These are phyloP conservation scores for Harringtonia lauricola DNA, from an alignment of 2,329 filamentous ascomycete species.

Conservation along the genomic window DNA sequence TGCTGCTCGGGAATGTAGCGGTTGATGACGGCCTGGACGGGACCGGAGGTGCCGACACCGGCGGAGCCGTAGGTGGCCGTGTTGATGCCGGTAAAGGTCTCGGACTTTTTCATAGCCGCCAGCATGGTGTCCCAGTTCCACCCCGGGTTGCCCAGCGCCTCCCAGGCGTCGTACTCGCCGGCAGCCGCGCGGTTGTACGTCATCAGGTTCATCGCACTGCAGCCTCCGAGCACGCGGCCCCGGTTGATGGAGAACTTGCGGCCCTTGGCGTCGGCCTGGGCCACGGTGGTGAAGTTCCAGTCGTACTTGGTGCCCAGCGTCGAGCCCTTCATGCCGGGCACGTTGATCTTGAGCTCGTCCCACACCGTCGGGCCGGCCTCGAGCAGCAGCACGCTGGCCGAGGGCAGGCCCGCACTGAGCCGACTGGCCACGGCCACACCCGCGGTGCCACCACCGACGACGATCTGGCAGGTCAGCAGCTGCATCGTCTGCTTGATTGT, in stretches of 20 bases:
- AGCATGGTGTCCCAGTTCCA: constrained; percentile 16
- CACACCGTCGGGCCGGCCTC: constrained; percentile 18
- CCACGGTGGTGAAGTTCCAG: constrained; percentile 28
- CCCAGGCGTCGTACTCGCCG: constrained; percentile 23
- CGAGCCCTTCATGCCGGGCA: constrained; percentile 17
- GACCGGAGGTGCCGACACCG: constrained; percentile 9
- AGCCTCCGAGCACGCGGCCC: constrained; percentile 34
- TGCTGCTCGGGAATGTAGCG: constrained; percentile 31
- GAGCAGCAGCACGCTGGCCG: constrained; percentile 17
- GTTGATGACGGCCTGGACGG: constrained; percentile 22
- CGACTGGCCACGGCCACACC: constrained; percentile 16
- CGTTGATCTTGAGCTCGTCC: constrained; percentile 16
- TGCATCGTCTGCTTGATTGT: not conserved
- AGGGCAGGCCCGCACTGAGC: constrained; percentile 13
- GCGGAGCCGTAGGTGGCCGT: constrained; percentile 1
- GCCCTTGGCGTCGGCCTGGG: constrained; percentile 25
- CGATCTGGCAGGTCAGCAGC: constrained; percentile 6
- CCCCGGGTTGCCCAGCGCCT: constrained; percentile 18
- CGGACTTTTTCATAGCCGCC: constrained; percentile 9
- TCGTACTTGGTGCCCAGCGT: constrained; percentile 17
- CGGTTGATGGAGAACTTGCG: constrained; percentile 26
- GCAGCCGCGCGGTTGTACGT: constrained; percentile 20
- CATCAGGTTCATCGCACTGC: constrained; percentile 32
- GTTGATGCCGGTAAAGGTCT: constrained; percentile 13
- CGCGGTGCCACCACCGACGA: constrained; percentile 17